These are phyloP conservation scores for Naganishia randhawae DNA, from an alignment of 768 basidiomycete genomes.

Conservation along the genomic window DNA sequence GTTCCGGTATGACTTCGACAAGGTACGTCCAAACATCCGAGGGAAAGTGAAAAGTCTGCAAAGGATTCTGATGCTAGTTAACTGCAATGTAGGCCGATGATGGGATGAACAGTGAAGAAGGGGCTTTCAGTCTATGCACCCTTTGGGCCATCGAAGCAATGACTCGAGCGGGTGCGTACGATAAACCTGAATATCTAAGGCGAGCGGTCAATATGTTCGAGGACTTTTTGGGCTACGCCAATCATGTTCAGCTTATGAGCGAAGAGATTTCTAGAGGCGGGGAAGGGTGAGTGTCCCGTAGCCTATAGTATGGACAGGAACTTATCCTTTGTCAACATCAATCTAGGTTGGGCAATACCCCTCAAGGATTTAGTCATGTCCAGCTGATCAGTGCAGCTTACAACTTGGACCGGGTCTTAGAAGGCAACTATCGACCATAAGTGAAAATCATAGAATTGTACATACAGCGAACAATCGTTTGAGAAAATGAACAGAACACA, in stretches of 20 bases:
- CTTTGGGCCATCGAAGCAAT: slow-evolving; percentile 61
- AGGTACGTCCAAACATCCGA: slow-evolving; percentile 40
- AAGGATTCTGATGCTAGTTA: neutral
- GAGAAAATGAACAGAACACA: no score
- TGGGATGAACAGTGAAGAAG: slow-evolving; percentile 93
- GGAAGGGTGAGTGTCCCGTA: slow-evolving; percentile 60
- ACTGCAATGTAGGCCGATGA: slow-evolving; percentile 61
- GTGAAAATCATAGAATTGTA: neutral
- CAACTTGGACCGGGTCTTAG: slow-evolving; percentile 45
- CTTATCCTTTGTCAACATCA: slow-evolving; percentile 15
- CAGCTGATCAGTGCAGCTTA: slow-evolving; percentile 44
- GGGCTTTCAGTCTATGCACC: slow-evolving; percentile 77
- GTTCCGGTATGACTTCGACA: slow-evolving; percentile 80
- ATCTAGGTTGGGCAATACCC: slow-evolving; percentile 42
- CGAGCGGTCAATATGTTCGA: slow-evolving; percentile 59
- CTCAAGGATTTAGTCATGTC: slow-evolving; percentile 52
- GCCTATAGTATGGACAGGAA: neutral
- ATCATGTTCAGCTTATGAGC: slow-evolving; percentile 80
- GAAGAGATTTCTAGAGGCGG: slow-evolving; percentile 62
- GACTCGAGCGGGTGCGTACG: slow-evolving; percentile 77
- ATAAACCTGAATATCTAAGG: slow-evolving; percentile 59
- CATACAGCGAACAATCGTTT: no score
- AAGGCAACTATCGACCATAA: slow-evolving; percentile 12
- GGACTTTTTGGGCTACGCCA: slow-evolving; percentile 53
- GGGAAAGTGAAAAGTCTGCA: neutral